These are phyloP conservation scores for Eleusine coracana DNA, from an alignment of 176 grass and related monocot species.

Conservation along the genomic window DNA sequence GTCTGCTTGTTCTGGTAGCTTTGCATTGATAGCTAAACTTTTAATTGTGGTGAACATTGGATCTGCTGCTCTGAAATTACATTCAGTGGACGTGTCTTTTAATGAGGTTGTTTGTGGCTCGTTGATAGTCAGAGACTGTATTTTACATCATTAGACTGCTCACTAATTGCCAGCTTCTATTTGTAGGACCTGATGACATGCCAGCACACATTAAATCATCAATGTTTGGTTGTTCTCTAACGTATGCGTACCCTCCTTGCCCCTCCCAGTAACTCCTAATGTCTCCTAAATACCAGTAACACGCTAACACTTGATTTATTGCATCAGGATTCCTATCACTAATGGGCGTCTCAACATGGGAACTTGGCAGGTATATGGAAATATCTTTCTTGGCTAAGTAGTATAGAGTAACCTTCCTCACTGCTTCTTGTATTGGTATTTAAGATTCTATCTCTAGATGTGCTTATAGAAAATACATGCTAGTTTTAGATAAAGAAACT, in stretches of 20 bases:
- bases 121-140: background rate
- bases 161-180: slow-evolving; percentile 34
- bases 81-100: background rate
- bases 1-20: background rate
- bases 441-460: slow-evolving; percentile 21
- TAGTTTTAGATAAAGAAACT: background rate
- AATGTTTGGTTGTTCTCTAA: slow-evolving; percentile 92
- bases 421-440: background rate
- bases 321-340: slow-evolving; percentile 85
- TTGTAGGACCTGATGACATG: slow-evolving; percentile 97
- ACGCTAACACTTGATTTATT: slow-evolving; percentile 32
- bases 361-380: slow-evolving; percentile 75
- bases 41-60: background rate
- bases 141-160: slow-evolving; percentile 32
- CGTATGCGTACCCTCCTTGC: slow-evolving; percentile 41
- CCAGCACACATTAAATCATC: slow-evolving; percentile 99
- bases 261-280: background rate
- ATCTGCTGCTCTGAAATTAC: slow-evolving; percentile 11
- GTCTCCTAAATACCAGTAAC: slow-evolving; percentile 28
- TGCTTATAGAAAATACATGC: background rate
- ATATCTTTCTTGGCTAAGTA: slow-evolving; percentile 13
- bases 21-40: background rate
- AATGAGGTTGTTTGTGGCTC: background rate
- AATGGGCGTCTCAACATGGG: slow-evolving; percentile 90
- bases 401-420: background rate